These are phyloP conservation scores for Phlebopus sp. DNA, from an alignment of 1,284 basidiomycete species.

Conservation along the genomic window DNA sequence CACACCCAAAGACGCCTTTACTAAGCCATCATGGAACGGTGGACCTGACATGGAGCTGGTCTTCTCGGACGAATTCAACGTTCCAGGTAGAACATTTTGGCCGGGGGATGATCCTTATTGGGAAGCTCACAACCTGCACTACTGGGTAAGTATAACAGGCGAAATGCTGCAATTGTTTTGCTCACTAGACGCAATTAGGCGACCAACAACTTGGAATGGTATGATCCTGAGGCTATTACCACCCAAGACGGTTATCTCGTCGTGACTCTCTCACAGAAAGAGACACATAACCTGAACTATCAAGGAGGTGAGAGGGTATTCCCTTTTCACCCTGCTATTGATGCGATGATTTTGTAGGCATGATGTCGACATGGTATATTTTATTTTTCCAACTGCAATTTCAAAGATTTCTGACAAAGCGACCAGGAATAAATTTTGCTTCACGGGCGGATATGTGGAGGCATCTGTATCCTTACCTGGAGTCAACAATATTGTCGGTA, in stretches of 20 bases:
- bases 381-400: background rate
- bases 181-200: conserved; percentile 44
- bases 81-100: conserved; percentile 70
- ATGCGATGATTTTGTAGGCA: conserved; percentile 30
- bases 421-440: conserved; percentile 75
- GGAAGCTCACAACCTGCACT: conserved; percentile 67
- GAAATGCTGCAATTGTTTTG: conserved; percentile 36
- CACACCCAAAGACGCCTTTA: conserved; percentile 56
- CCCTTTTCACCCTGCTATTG: background rate
- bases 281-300: conserved; percentile 61
- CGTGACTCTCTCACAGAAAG: conserved; percentile 56
- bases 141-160: conserved; percentile 43
- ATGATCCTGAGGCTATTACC: conserved; percentile 63
- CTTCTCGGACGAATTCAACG: conserved; percentile 81
- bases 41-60: conserved; percentile 53
- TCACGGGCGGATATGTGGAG: conserved; percentile 66
- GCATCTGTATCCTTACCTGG: conserved; percentile 68
- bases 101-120: conserved; percentile 70
- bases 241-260: conserved; percentile 65
- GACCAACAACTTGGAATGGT: conserved; percentile 63
- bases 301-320: conserved; percentile 41
- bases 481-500: conserved; percentile 46
- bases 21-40: conserved; percentile 47
- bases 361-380: conserved; percentile 35
- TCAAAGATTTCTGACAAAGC: conserved; percentile 1